Percentiles rank a stretch among this genome's conserved stretches.
These are phyloP conservation scores for Candolleomyces efflorescens DNA, from an alignment of 768 basidiomycete species.

Conservation along the genomic window DNA sequence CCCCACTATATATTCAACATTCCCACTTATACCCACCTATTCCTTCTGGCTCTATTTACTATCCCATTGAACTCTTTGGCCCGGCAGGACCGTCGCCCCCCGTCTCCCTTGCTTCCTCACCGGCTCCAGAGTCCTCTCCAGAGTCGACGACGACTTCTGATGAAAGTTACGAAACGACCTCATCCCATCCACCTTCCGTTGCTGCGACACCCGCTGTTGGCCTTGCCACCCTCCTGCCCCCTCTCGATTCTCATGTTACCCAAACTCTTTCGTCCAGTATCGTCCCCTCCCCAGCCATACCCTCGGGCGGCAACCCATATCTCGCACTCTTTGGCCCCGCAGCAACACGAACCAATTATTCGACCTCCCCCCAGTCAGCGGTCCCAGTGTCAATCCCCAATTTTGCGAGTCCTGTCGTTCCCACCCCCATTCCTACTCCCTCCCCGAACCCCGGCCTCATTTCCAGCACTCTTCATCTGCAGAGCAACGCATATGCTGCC, in stretches of 20 bases:
- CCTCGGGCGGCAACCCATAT: constrained; percentile 1
- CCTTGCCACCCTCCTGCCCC: not conserved
- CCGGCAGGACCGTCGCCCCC: constrained; percentile 50
- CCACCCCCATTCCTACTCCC: not conserved
- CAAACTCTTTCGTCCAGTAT: too few relatives aligned
- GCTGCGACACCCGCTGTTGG: not conserved
- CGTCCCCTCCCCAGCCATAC: not conserved
- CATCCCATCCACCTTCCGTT: constrained; percentile 7
- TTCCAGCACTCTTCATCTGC: not conserved
- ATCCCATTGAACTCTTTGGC: constrained; percentile 25
- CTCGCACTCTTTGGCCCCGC: not conserved
- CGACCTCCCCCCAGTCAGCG: not conserved
- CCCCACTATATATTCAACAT: constrained; percentile 12
- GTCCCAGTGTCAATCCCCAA: not conserved
- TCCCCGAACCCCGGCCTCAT: not conserved
- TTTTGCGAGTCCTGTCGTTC: not conserved
- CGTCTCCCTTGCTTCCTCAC: constrained; percentile 47
- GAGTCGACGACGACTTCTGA: constrained; percentile 6
- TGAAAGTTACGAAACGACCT: constrained; percentile 9
- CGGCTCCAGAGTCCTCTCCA: constrained; percentile 17
- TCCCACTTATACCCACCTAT: constrained; percentile 5
- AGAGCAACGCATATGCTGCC: not conserved
- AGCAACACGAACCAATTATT: not conserved
- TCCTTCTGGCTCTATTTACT: constrained; percentile 11
- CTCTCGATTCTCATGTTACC: not conserved